Evolutionary conservation across 495 filamentous ascomycete genomes (phyloP).

Genomic region (Talaromyces ruber): DNA sequence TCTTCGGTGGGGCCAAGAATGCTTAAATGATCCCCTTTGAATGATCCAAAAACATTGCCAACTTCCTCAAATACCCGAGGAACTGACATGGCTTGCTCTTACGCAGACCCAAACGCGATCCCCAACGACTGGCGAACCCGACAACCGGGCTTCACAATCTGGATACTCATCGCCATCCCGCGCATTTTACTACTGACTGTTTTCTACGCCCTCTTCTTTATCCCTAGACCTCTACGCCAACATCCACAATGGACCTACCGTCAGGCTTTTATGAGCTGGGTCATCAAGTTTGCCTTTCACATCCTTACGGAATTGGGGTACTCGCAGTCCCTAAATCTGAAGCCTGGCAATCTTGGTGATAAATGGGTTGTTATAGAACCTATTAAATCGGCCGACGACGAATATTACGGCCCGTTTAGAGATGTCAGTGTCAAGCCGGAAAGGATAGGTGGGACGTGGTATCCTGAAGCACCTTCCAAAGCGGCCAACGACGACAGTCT

Average conservation of each 20-base stretch:
- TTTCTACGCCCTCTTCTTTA: neutral
- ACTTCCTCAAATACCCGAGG: neutral
- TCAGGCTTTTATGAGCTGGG: neutral
- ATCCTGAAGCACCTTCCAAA: conserved; percentile 6
- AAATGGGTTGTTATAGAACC: neutral
- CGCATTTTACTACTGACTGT: neutral
- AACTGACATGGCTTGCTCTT: conserved; percentile 16
- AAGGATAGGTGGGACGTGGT: conserved; percentile 12
- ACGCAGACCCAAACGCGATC: conserved; percentile 50
- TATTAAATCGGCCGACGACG: neutral
- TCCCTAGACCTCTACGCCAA: neutral
- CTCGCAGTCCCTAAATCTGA: neutral
- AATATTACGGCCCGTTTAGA: conserved; percentile 6
- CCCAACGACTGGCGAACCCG: conserved; percentile 37
- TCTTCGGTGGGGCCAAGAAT: neutral
- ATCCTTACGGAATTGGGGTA: neutral
- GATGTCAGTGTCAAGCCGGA: conserved; percentile 9
- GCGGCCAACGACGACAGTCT: neutral
- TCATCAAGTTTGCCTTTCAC: neutral
- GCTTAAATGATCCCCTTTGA: neutral
- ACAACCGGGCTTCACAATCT: conserved; percentile 55
- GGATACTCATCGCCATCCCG: conserved; percentile 29
- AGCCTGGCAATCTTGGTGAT: neutral
- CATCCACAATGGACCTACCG: neutral
- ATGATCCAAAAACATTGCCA: neutral